A percentile compares a stretch with the other conserved stretches of the same genome.
Evolutionary conservation across 2,329 filamentous ascomycete genomes (phyloP).

Genomic region (Sporothrix variecibatus): DNA sequence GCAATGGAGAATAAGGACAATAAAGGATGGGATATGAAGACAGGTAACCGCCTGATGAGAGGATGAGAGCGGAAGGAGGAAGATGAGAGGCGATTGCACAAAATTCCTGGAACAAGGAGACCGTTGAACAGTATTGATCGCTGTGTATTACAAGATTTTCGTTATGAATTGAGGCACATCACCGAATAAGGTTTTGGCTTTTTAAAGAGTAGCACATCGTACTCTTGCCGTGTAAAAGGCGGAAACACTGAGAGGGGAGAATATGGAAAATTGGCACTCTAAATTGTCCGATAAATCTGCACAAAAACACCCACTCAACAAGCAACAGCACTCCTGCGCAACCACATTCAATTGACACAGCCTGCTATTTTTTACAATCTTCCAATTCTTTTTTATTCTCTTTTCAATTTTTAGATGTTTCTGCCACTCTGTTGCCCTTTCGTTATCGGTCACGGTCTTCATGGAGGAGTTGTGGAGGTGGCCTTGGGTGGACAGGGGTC

Average conservation of each 20-base stretch:
- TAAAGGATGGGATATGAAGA: no score
- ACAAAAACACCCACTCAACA: neutral
- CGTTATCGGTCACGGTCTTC: neutral
- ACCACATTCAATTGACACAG: neutral
- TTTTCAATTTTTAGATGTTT: neutral
- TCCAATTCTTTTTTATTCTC: no score
- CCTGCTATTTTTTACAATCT: neutral
- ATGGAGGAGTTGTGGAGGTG: neutral
- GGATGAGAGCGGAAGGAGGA: neutral
- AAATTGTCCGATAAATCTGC: neutral
- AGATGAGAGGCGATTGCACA: neutral
- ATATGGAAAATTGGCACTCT: no score
- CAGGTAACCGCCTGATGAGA: neutral
- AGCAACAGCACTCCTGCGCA: neutral
- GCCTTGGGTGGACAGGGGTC: conserved; percentile 11
- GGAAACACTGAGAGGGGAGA: neutral
- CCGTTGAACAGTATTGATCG: neutral
- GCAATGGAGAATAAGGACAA: neutral
- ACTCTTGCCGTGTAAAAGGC: neutral
- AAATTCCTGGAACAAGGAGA: neutral
- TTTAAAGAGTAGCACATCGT: neutral
- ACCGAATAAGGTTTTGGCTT: neutral
- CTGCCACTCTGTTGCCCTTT: neutral
- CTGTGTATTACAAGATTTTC: neutral
- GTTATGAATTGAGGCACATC: neutral